Base-by-base conservation (phyloP, 805 yeast species). In the Priceomyces melissophilus region DNA sequence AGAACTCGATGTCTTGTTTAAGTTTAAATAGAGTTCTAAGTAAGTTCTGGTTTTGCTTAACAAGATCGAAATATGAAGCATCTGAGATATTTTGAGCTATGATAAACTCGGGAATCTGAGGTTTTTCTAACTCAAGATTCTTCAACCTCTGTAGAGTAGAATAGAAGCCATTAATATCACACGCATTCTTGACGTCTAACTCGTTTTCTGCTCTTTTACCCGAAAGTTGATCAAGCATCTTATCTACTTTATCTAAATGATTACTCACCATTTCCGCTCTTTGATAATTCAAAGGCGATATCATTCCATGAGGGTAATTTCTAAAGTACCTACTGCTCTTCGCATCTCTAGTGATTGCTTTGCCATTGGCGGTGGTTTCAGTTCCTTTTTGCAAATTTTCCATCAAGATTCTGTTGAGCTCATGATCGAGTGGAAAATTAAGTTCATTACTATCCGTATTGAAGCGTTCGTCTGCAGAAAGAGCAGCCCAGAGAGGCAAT, bases 1-100 rank as follows among this genome's bases (percentile, higher is more conserved):
- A 29, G n/a, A 47, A 30, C 32, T 34, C 44, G 14, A 53, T 37
- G 26, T 52, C 50, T 13, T 35, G 35, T 38, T 54, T 54, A 23
- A 47, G 48, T 17, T 32, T 37, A 25, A 39, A 33, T 13, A 53
- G 32, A 17, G 33, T 12, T 30, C 48, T 38, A 10, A 44, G 27
- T 20, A 54, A 39, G 16, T 45, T 37, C 37, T 48, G 46, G 40
- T 52, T 53, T 8, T 43, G 34, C 14, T 37, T 38, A 30, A 52
- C 41, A 23, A 54, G 39, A 16, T 42, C 38, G 38, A 40, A 48
- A 42, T 45, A 54, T 23, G 45, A 53, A 16, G 40, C 28, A 10
- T 35, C 36, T 4, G 40, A 12, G 10, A 30, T 32, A 25, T 35
- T 32, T 9, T 39, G 33, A 9, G 29, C 34, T 7, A 41, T 23